These are phyloP conservation scores for Apiotrichum siamense DNA, from an alignment of 1,284 basidiomycete genomes.

Conservation along the genomic window DNA sequence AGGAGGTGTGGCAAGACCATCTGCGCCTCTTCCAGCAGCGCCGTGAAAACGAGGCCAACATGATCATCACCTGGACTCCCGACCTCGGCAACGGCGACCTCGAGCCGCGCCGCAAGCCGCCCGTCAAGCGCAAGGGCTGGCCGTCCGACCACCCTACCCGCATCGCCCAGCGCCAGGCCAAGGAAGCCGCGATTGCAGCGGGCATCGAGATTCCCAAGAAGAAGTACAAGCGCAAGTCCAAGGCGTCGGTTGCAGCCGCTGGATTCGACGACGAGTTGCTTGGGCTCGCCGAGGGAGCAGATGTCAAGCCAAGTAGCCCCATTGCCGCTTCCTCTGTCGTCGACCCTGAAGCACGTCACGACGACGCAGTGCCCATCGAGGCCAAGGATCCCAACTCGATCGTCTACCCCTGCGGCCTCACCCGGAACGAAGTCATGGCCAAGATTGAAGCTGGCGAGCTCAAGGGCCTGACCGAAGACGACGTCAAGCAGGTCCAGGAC, in stretches of 20 bases:
- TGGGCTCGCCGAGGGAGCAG: constrained; percentile 33
- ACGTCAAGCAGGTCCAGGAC: constrained; percentile 43
- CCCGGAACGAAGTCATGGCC: constrained; percentile 32
- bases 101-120: constrained; percentile 2
- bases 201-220: constrained; percentile 18
- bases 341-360: constrained; percentile 14
- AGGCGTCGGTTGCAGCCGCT: constrained; percentile 16
- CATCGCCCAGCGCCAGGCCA: constrained; percentile 28
- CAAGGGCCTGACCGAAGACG: constrained; percentile 33
- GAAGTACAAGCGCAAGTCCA: constrained; percentile 25
- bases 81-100: constrained; percentile 10
- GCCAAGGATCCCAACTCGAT: constrained; percentile 23
- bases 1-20: constrained; percentile 38
- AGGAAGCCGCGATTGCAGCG: constrained; percentile 24
- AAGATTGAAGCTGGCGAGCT: constrained; percentile 31
- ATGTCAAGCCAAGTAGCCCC: constrained; percentile 8
- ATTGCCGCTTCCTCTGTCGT: constrained; percentile 9
- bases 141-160: constrained; percentile 27
- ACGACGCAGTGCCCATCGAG: constrained; percentile 1
- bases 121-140: constrained; percentile 28
- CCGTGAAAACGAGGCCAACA: constrained; percentile 32
- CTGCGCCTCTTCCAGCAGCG: constrained; percentile 34
- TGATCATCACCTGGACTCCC: constrained; percentile 20
- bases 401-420: constrained; percentile 35
- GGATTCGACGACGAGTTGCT: constrained; percentile 40